These are phyloP conservation scores for Tetradesmus lagerheimii DNA, from an alignment of 139 green algal species.

Conservation along the genomic window DNA sequence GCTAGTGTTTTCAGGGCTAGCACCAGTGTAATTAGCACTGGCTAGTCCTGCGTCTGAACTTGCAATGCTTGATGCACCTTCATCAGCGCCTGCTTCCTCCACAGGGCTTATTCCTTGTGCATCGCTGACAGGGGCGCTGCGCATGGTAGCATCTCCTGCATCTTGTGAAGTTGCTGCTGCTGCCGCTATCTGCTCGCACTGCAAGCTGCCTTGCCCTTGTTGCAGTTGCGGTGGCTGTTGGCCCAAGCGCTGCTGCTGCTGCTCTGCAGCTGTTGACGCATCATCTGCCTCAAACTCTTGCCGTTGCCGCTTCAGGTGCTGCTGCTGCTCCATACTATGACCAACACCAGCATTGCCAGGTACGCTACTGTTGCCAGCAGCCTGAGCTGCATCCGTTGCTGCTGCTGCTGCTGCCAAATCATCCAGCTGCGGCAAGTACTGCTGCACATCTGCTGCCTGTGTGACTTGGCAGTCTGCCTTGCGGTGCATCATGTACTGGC, in stretches of 20 bases:
- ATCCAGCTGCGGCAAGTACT: slow-evolving; percentile 18
- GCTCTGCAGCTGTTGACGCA: background rate
- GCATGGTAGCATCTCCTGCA: background rate
- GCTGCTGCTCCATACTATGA: background rate
- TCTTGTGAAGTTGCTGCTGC: background rate
- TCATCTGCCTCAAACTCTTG: background rate
- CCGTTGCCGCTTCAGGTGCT: background rate
- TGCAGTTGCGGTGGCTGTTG: background rate
- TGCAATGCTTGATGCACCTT: background rate
- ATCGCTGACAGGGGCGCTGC: background rate
- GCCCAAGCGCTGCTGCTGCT: background rate
- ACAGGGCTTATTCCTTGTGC: no score
- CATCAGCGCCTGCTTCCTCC: background rate
- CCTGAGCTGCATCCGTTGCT: slow-evolving; percentile 16
- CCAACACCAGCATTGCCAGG: background rate
- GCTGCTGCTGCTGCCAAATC: slow-evolving; percentile 44
- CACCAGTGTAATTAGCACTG: background rate
- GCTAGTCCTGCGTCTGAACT: background rate
- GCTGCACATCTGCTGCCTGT: background rate
- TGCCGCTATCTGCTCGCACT: background rate
- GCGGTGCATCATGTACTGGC: slow-evolving; percentile 51
- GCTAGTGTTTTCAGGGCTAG: background rate
- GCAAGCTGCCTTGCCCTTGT: background rate
- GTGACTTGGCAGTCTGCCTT: background rate
- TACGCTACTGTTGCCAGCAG: background rate